Base-by-base conservation (phyloP, 2,329 filamentous ascomycete genomes). In the Scytalidium sp. region DNA sequence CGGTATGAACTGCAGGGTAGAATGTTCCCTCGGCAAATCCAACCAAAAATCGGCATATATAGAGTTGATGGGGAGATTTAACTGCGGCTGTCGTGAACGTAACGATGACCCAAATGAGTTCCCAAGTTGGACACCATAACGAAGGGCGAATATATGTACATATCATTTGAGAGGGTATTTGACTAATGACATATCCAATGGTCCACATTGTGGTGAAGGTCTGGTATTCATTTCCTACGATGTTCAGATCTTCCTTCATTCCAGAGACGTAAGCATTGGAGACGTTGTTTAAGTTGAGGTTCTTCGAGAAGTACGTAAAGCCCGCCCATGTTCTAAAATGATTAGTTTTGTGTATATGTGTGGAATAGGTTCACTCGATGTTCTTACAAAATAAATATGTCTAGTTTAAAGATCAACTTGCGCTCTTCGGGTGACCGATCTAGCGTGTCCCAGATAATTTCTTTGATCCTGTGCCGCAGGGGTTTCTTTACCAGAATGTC, bases 81-180 rank as follows among this genome's bases (percentile, higher is more conserved):
- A 73, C 74, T 4, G 78, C 73, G 47, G 75, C 81, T 50, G 81
- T 78, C 3, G 81, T 64, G 8, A 84, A 67, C 0, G 79, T 83
- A 51, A 83, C 78, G 15, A 81, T 61, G 0, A 78, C 78, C 80
- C 80, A 83, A 2, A 67, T 60, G 1, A 81, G 54, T 50, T 81
- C 76, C 52, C 80, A 66, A 8, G 70, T 67, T 0, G 79, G 79
- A 58, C 83, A 83, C 70, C 79, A 85, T 52, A 78, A 68, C 8
- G 81, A 73, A 2, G 82, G 83, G 40, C 75, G 75, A 50, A 87
- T 62, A 5, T 81, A 70, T 0, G 78, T 56, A 63, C 71, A 80
- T 48, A 73, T 70, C 63, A 81, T 75, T 1, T 75, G 65, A 7
- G 73, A 60, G 2, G 68, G 66, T 44, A 65, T 64, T 22, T 69